Evolutionary conservation across 208 protist species (phyloP).

Genomic region (Trypanosoma caninum): DNA sequence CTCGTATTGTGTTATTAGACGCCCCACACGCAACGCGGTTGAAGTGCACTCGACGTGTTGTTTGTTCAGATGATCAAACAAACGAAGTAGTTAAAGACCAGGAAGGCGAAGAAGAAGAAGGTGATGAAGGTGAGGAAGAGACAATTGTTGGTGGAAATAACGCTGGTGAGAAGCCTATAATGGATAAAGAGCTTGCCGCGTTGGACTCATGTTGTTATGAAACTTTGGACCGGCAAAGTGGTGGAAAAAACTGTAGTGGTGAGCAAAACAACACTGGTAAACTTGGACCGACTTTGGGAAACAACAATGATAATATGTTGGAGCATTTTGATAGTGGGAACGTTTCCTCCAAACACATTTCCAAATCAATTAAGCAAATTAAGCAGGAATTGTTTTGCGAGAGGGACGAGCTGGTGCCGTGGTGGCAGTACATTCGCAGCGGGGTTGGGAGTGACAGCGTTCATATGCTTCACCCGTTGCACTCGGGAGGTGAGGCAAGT

Average conservation of each 20-base stretch:
- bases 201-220: no score
- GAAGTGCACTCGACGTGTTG: conserved; percentile 22
- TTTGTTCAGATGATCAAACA: conserved; percentile 12
- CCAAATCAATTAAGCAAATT: conserved; percentile 1
- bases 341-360: neutral
- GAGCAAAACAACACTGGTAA: no score
- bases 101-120: conserved; percentile 7
- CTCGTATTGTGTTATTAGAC: conserved; percentile 70
- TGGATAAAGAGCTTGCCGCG: no score
- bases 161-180: no score
- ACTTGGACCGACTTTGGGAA: no score
- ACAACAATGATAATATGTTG: neutral
- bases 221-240: no score
- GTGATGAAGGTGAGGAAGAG: no score
- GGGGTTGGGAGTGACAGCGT: conserved; percentile 47
- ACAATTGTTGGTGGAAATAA: no score
- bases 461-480: conserved; percentile 48
- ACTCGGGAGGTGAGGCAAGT: conserved; percentile 29
- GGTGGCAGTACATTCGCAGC: conserved; percentile 83
- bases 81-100: conserved; percentile 21
- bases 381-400: conserved; percentile 44
- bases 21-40: conserved; percentile 61
- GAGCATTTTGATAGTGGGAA: neutral
- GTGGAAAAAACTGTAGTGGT: no score
- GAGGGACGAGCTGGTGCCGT: conserved; percentile 50